Evolutionary conservation across 176 grass and related monocot genomes (phyloP), one percentile per base, ranked within the genome.

Genomic region (Eremochloa ophiuroides): DNA sequence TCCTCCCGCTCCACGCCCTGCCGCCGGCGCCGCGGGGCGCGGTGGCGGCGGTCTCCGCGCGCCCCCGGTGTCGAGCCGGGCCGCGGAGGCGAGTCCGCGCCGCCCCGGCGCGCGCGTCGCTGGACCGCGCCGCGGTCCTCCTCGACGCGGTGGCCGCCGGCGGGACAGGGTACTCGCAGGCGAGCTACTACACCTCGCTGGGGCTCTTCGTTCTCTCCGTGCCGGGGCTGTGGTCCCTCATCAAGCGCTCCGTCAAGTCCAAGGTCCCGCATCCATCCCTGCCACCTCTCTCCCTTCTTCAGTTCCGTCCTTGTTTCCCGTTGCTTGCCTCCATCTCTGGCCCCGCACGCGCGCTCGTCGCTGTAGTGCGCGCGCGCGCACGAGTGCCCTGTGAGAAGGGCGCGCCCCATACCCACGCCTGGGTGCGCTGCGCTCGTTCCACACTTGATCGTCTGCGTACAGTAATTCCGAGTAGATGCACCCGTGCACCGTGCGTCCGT

Each of bases 201-300:
- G 95, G 95, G 43, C 92, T 98, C 30, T 98, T 98, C 76, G 95
- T 98, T n/a, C 93, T 98, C 31, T 98, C 95, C 8, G 95, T 98
- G 1, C 95, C 95, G 38, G 95, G 95, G 9, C 71, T 98, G 43
- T 98, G 95, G 95, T 98, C 95, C 22, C 95, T 98, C 66, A 98
- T 98, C 63, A 98, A 98, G 76, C 95, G 92, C 86, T 98, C 95
- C 48, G 95, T 98, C 85, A 98, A 98, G 81, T 98, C 95, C 80
- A 98, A 98, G 95, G 95, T 98, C 10, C 7, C 25, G 7, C 2
- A 37, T 1, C 58, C 58, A 30, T 29, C 17, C 51, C 80, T 73
- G 29, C 35, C 1, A 15, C 26, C 15, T 31, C 2, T 13, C 10
- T 20, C 20, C 22, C 29, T 1, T 13, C 12, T 27, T 31, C 43